These are phyloP conservation scores for Naegleria lovaniensis DNA, from an alignment of 208 protist species.

Conservation along the genomic window DNA sequence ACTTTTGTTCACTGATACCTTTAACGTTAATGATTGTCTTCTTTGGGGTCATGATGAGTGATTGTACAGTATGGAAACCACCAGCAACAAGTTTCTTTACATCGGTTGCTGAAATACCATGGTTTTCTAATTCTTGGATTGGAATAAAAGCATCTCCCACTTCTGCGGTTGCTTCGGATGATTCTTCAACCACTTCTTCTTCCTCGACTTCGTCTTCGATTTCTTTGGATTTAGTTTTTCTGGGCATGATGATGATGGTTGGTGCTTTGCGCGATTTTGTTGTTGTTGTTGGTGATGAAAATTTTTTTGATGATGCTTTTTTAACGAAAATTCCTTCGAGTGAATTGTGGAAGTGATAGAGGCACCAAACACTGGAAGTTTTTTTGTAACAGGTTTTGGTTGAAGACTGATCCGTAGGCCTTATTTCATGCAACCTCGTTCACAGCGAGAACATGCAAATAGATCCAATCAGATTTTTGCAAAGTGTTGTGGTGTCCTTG, in stretches of 20 bases:
- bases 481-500: no score
- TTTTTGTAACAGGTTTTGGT: no score
- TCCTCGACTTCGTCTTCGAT: background rate
- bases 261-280: background rate
- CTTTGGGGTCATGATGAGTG: slow-evolving; percentile 13
- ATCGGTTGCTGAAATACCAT: slow-evolving; percentile 73
- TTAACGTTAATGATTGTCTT: slow-evolving; percentile 66
- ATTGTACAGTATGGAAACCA: slow-evolving; percentile 78
- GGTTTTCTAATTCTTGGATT: slow-evolving; percentile 45
- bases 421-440: no score
- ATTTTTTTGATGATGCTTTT: background rate
- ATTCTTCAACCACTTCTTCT: background rate
- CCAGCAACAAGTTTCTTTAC: slow-evolving; percentile 76
- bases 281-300: background rate
- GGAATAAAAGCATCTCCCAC: background rate
- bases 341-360: background rate
- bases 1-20: slow-evolving; percentile 95
- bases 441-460: no score
- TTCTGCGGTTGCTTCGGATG: background rate
- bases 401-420: no score
- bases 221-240: background rate
- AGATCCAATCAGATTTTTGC: no score
- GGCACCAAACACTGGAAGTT: no score
- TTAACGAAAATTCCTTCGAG: background rate
- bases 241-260: background rate